Evolutionary conservation across 176 grass and related monocot species (phyloP).

Genomic region (Elymus sibiricus): DNA sequence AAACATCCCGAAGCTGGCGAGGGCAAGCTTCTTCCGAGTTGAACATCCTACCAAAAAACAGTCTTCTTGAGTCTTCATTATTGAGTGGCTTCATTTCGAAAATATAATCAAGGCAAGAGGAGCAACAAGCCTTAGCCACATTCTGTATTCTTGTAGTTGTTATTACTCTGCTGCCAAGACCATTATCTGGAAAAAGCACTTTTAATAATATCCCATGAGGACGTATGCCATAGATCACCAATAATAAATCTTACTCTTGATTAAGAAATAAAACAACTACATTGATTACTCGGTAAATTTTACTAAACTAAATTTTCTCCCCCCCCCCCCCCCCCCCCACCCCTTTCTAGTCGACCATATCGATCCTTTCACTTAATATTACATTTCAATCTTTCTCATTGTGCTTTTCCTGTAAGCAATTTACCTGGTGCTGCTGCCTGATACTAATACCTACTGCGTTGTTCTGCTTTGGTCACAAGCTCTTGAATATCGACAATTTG

Average conservation of each 20-base stretch:
- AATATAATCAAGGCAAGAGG: not conserved
- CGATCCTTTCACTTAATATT: not conserved
- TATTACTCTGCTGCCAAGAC: not conserved
- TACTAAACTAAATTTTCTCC: no score
- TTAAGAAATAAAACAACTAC: no score
- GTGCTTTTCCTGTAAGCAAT: not conserved
- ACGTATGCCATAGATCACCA: no score
- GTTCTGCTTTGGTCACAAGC: no score
- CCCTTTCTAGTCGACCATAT: no score
- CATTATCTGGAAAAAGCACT: not conserved
- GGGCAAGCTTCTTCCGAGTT: not conserved
- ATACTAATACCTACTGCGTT: no score
- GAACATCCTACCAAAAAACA: not conserved
- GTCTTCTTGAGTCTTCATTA: not conserved
- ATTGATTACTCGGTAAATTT: no score
- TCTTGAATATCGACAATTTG: no score
- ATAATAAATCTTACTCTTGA: no score
- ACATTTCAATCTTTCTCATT: not conserved
- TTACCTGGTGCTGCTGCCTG: no score
- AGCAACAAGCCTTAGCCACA: not conserved
- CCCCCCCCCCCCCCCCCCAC: no score
- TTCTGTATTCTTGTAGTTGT: not conserved
- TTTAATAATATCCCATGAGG: not conserved
- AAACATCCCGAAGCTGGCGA: not conserved
- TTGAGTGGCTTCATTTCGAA: not conserved